phyloP scores from a whole-genome alignment of 495 filamentous ascomycete species.

The Astrothelium macrocarpum region DNA sequence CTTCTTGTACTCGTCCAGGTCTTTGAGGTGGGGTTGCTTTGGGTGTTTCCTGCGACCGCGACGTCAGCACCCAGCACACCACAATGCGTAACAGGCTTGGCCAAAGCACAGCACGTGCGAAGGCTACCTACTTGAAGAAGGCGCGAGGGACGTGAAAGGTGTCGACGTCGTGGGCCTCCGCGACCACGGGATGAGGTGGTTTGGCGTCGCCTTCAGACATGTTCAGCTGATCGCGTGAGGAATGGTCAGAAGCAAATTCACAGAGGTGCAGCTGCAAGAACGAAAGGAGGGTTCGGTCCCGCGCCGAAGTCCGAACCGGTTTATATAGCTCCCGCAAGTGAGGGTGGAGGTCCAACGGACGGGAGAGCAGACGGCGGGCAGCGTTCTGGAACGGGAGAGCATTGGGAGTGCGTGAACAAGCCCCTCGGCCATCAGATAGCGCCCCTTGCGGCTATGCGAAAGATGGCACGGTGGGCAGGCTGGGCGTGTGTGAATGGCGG shows the following conservation, averaged over 20 bases:
- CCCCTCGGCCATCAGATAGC: background rate
- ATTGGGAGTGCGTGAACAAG: background rate
- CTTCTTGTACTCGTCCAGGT: conserved; percentile 78
- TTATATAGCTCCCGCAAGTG: background rate
- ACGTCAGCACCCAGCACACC: conserved; percentile 4
- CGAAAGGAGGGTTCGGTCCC: background rate
- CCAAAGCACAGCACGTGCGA: too few species aligned
- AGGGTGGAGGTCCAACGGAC: background rate
- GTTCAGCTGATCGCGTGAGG: conserved; percentile 15
- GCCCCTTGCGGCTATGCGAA: background rate
- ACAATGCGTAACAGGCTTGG: too few species aligned
- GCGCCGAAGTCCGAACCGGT: background rate
- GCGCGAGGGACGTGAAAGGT: conserved; percentile 60
- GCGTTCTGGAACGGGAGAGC: background rate
- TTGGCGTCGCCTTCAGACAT: conserved; percentile 58
- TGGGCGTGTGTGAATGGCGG: background rate
- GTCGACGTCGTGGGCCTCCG: conserved; percentile 76
- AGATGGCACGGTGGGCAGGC: too few species aligned
- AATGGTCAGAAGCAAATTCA: background rate
- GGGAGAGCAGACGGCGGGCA: background rate
- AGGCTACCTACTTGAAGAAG: conserved; percentile 49
- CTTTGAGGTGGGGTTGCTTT: conserved; percentile 54
- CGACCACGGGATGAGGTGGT: conserved; percentile 57
- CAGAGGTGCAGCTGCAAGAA: background rate
- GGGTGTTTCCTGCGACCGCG: conserved; percentile 52